Evolutionary conservation across 2,329 filamentous ascomycete species (phyloP).

Genomic region (Cryphonectria naterciae): DNA sequence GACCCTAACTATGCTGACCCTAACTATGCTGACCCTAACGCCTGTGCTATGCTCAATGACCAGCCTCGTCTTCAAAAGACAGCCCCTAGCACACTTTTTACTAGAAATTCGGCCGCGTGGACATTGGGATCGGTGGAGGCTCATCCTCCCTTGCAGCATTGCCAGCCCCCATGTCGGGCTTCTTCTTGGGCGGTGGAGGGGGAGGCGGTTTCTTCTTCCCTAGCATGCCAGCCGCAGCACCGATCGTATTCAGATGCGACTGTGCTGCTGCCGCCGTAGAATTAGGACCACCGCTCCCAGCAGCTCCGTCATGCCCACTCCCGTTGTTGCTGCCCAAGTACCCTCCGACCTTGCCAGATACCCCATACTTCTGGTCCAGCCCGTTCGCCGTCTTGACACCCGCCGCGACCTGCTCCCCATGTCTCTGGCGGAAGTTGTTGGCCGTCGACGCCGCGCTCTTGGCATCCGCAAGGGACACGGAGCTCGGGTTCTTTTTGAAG

Average conservation of each 20-base stretch:
- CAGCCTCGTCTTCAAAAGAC: not conserved
- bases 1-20: constrained; percentile 17
- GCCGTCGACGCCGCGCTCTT: constrained; percentile 62
- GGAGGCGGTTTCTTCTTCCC: constrained; percentile 60
- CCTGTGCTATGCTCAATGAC: constrained; percentile 7
- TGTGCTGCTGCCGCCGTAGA: constrained; percentile 7
- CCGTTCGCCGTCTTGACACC: constrained; percentile 61
- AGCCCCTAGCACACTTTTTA: not conserved
- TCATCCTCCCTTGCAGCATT: constrained; percentile 34
- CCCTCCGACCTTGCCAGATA: constrained; percentile 45
- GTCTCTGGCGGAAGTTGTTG: constrained; percentile 71
- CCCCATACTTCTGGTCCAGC: constrained; percentile 65
- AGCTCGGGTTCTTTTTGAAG: constrained; percentile 64
- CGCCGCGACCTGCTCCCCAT: constrained; percentile 68
- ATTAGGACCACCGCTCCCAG: constrained; percentile 6
- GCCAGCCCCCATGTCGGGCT: constrained; percentile 38
- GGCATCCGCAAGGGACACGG: constrained; percentile 63
- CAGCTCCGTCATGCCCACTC: constrained; percentile 10
- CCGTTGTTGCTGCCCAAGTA: constrained; percentile 28
- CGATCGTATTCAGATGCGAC: constrained; percentile 24
- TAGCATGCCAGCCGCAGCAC: constrained; percentile 32
- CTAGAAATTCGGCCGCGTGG: constrained; percentile 54
- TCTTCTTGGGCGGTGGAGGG: constrained; percentile 58
- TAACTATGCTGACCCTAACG: constrained; percentile 21
- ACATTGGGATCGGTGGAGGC: constrained; percentile 58